Percentiles rank a stretch among this genome's conserved stretches.
Evolutionary conservation across 2,329 filamentous ascomycete species (phyloP).

Genomic region (Neocucurbitaria cava): DNA sequence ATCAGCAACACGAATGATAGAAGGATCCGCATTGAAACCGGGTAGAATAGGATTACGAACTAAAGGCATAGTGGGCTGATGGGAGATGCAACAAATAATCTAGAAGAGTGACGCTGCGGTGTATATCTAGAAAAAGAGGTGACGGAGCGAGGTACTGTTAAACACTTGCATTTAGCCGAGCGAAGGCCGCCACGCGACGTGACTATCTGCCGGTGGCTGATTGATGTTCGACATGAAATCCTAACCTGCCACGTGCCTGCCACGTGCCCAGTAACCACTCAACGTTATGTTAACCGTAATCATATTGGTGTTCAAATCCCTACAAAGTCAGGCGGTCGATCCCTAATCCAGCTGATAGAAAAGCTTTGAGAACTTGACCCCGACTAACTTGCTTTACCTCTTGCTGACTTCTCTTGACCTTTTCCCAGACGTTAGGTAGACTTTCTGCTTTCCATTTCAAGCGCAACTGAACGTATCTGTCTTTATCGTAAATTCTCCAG

Average conservation of each 20-base stretch:
- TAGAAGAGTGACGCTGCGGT: background rate
- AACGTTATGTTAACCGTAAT: too few species aligned
- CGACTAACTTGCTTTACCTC: slow-evolving; percentile 3
- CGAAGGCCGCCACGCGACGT: background rate
- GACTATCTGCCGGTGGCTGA: slow-evolving; percentile 18
- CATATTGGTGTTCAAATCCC: slow-evolving; percentile 1
- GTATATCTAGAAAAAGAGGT: background rate
- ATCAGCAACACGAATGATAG: slow-evolving; percentile 57
- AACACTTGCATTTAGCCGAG: slow-evolving; percentile 1
- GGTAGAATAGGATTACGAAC: slow-evolving; percentile 61
- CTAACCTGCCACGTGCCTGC: too few species aligned
- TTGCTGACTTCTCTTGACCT: slow-evolving; percentile 51
- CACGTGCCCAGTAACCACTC: too few species aligned
- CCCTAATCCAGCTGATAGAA: slow-evolving; percentile 6
- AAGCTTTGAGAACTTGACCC: background rate
- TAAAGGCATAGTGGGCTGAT: slow-evolving; percentile 34
- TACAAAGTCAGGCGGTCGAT: slow-evolving; percentile 39
- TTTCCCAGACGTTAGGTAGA: slow-evolving; percentile 72
- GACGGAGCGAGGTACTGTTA: background rate
- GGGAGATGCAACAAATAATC: slow-evolving; percentile 1
- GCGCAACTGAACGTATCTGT: slow-evolving; percentile 69
- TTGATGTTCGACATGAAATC: background rate
- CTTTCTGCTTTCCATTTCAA: slow-evolving; percentile 67
- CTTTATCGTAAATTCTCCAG: slow-evolving; percentile 66
- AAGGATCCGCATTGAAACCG: slow-evolving; percentile 70